These are phyloP conservation scores for Thalassiosira oceanica DNA, from an alignment of 352 stramenopile genomes.

Conservation along the genomic window DNA sequence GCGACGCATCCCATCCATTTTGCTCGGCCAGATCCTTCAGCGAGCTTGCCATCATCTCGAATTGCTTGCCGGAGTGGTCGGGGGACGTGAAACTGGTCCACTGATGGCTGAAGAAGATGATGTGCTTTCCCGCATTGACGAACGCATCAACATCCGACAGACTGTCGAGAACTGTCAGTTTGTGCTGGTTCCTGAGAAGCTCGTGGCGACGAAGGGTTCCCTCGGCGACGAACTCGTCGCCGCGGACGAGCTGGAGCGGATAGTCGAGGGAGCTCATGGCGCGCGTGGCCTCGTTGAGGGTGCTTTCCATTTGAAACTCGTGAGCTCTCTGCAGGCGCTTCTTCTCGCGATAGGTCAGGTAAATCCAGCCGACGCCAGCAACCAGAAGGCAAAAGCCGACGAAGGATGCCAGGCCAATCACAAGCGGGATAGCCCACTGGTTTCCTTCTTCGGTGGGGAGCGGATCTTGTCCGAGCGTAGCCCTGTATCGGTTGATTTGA, in stretches of 20 bases:
- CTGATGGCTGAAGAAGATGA: conserved; percentile 50
- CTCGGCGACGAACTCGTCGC: conserved; percentile 33
- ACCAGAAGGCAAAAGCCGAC: conserved; percentile 13
- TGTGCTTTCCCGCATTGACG: conserved; percentile 28
- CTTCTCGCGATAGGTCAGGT: conserved; percentile 21
- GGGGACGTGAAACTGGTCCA: conserved; percentile 40
- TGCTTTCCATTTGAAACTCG: conserved; percentile 43
- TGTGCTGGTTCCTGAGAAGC: conserved; percentile 40
- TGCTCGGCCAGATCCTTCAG: conserved; percentile 23
- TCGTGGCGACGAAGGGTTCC: conserved; percentile 40
- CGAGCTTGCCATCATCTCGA: conserved; percentile 20
- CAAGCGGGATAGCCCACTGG: conserved; percentile 16
- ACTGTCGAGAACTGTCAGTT: conserved; percentile 41
- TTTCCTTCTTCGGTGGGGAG: conserved; percentile 12
- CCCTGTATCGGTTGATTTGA: conserved; percentile 30
- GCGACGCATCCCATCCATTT: conserved; percentile 28
- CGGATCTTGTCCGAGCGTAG: conserved; percentile 36
- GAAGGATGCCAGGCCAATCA: conserved; percentile 22
- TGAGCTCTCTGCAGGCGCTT: conserved; percentile 26
- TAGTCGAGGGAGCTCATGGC: conserved; percentile 35
- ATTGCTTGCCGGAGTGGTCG: conserved; percentile 38
- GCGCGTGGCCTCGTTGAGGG: conserved; percentile 31
- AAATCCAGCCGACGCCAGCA: conserved; percentile 7
- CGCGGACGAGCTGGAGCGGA: conserved; percentile 33
- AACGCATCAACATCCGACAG: conserved; percentile 41